Percentiles rank a stretch among this genome's conserved stretches.
These are phyloP conservation scores for Blumeriella jaapii DNA, from an alignment of 2,329 filamentous ascomycete species.

Conservation along the genomic window DNA sequence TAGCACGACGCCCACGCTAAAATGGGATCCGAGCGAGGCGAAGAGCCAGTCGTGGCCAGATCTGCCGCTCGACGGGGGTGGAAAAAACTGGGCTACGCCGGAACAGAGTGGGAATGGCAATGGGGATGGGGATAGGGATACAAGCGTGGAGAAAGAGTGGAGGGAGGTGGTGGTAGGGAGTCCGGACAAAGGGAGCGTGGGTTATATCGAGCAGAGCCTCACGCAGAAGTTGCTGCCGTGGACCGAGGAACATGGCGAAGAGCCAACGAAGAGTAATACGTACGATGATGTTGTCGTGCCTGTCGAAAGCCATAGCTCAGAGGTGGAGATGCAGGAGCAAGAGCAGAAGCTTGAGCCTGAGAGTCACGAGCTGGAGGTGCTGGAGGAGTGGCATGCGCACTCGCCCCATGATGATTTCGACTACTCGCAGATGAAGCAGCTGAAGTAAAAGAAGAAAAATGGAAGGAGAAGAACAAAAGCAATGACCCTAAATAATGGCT, in stretches of 20 bases:
- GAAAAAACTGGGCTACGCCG: constrained; percentile 2
- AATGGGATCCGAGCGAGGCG: constrained; percentile 7
- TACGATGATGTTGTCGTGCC: background rate
- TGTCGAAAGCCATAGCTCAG: background rate
- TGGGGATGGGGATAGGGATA: too few species aligned
- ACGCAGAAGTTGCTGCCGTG: constrained; percentile 12
- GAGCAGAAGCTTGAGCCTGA: too few species aligned
- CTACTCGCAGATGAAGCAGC: constrained; percentile 10
- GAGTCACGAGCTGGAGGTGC: background rate
- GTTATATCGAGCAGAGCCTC: constrained; percentile 11
- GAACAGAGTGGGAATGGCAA: too few species aligned
- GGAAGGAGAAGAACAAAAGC: too few species aligned
- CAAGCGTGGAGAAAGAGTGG: constrained; percentile 8
- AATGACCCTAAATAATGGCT: too few species aligned
- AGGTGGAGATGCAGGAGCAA: background rate
- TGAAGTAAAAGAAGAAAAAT: too few species aligned
- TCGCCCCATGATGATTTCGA: constrained; percentile 11
- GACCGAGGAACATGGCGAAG: constrained; percentile 6
- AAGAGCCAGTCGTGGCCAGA: constrained; percentile 10
- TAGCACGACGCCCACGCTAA: constrained; percentile 7
- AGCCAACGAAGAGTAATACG: constrained; percentile 1
- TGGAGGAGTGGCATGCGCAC: constrained; percentile 8
- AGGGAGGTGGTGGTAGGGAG: background rate
- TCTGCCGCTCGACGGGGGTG: background rate
- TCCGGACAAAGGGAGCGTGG: constrained; percentile 3